Evolutionary conservation across 2,329 filamentous ascomycete species (phyloP), one percentile per base, ranked within the genome.

Genomic region (Fusarium keratoplasticum): DNA sequence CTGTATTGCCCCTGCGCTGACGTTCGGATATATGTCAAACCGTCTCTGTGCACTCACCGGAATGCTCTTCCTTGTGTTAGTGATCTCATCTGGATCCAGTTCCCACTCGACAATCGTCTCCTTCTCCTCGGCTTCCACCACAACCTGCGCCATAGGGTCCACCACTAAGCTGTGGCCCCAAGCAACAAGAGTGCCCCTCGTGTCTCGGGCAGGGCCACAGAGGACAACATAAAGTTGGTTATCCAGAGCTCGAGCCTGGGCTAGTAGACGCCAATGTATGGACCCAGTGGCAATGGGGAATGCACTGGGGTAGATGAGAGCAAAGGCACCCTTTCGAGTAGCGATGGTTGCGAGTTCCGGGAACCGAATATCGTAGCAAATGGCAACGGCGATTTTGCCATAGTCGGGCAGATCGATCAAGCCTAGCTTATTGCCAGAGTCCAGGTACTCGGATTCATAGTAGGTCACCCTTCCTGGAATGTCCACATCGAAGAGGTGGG

Each of bases 351-450:
- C 96, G 10, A 97, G 87, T 84, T 98, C 96, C 0, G 96, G 95
- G 86, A 98, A 98, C 31, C 96, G 94, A 61, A 98, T 90, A 83
- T 98, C 96, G 85, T 98, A 98, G 88, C 96, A 98, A 80, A 98
- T 98, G n/a, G 93, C 95, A 5, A 98, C 86, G 3, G 90, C 95
- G 67, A 98, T 89, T 81, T 90, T 93, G 66, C 96, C 96, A 82
- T 97, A 97, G 72, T 93, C 94, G 4, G 95, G 94, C n/a, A 98
- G 85, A 74, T 97, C 93, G 25, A 98, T 87, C 5, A 98, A 83
- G 0, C 95, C 97, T 67, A 98, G 84, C 80, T 94, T 91, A 84
- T 95, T 92, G 0, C 96, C 96, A 0, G 95, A 91, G n/a, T 89
- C 92, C 31, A 98, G 88, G 31, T 98, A 94, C 72, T 97, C 95